Base-by-base conservation (phyloP, 2,329 filamentous ascomycete genomes). In the Claviceps maximensis region DNA sequence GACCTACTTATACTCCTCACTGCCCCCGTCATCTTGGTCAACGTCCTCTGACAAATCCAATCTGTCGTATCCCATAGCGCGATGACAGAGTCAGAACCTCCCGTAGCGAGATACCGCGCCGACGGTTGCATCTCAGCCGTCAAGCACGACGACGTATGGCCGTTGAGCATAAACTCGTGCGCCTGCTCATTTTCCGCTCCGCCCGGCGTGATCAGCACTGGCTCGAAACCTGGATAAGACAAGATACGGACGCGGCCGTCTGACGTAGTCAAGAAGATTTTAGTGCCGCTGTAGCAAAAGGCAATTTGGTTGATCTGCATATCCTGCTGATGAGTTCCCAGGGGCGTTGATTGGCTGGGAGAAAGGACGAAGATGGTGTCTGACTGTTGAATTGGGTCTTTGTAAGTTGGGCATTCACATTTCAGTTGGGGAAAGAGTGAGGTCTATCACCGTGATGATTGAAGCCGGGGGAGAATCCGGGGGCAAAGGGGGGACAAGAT, bases 31-130 rank as follows among this genome's bases (percentile, higher is more conserved):
- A 87, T 84, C 59, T 79, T 76, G 38, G 81, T 81, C 44, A 89
- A 73, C 1, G 85, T 88, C 55, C 83, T 77, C 61, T 83, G 78
- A 62, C 86, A 89, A 53, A 87, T 80, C 84, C 86, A 89, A 58
- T 87, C 82, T 42, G 76, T 75, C 3, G 86, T 89, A 61, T 90
- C 86, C 83, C 86, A 91, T 3, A 91, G 71, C 5, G 83, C 76
- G 58, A 90, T 84, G 50, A 88, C 77, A 1, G 84, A 85, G 62
- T 91, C 87, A 10, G 82, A 81, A 10, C 85, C 86, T 31, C 86
- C 87, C 0, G 85, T 86, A 0, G 87, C 87, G 46, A 91, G 72
- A 62, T 83, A 86, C 44, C 81, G 75, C 42, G 82, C 86, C 46
- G 79, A 81, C 0, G 87, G 86, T 57, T 86, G 85, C 60, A 89